Base-by-base conservation (phyloP, 306 rosid species). In the Prunus campanulata region DNA sequence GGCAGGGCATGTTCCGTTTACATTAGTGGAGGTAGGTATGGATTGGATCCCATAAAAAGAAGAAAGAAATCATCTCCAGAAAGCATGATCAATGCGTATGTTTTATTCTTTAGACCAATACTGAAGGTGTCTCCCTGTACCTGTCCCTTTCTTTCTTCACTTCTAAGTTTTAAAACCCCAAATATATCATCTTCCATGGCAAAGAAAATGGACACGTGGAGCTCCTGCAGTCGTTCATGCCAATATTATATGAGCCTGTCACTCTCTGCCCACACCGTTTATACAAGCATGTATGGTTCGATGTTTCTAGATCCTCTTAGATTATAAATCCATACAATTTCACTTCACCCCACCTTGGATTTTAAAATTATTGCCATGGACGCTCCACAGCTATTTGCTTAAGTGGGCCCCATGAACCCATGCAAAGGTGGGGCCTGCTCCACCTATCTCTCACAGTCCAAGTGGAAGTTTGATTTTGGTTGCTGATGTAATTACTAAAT, bases 1-100 rank as follows among this genome's bases (percentile, higher is more conserved):
- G 68, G 48, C 15, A 11, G 82, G 63, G 27, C 66, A 16, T 10
- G 77, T 75, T 56, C 49, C 8, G 14, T 32, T 64, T 30, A 11
- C 48, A 39, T 22, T 62, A 10, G 84, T 79, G 81, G 82, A 71
- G 51, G 72, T 86, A 85, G 93, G 86, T 83, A 63, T 77, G 29
- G 48, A 66, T 64, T 25, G 54, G 22, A 35, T 29, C 68, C 76
- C 20, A 29, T 30, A 13, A 6, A 6, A 24, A 47, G 6, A 11
- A 8, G 22, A 20, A 3, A 22, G 42, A 71, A 7, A 57, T 13
- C 20, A 1, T 68, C 57, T 8, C 2, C 44, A 10, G 27, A 69
- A 42, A 20, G 27, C 56, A 46, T 59, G 71, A 44, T n/a, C 44
- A 71, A 42, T 59, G 56, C 60, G 18, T 25, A 16, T 73, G 77